Evolutionary conservation across 805 yeast genomes (phyloP), one percentile per base, ranked within the genome.

Genomic region (Helenozyma rhizophorensis): DNA sequence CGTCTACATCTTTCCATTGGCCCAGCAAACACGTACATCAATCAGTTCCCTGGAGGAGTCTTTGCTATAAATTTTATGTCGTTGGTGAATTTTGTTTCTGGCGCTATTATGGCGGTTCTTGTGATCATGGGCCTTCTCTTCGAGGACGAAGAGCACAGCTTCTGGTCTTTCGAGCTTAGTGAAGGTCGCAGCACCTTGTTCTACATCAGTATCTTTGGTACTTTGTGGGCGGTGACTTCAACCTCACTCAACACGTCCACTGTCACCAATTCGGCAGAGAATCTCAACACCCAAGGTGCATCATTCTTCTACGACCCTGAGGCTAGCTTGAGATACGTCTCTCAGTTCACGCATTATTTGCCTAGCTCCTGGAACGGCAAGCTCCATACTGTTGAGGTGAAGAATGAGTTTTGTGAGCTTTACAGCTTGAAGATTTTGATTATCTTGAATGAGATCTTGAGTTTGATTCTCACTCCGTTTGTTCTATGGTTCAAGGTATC

Each of bases 291-390:
- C 2, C 50, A 45, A 17, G 46, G 49, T 2, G 47, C 51, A 2
- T 50, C 60, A 4, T 62, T 60, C 39, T 86, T 85, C n/a, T 90
- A 86, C 59, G 96, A 90, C 45, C 97, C 98, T 0, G 97, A 90
- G 48, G 81, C 83, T 1, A 78, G 87, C n/a, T 56, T 93, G 37
- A 64, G 79, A 36, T 79, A 81, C 39, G 87, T 90, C 21, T 78
- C 93, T 0, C 84, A 80, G 47, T 87, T 75, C 54, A 93, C 98
- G 0, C 99, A 93, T 56, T 93, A 86, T 54, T 57, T 87, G 31
- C 98, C 99, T 0, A 69, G 70, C 16, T 74, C 78, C 15, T 93
- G 98, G 97, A 82, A 83, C 36, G 89, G 85, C 3, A 72, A 71
- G 38, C 76, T 84, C 36, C 97, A 93, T 50, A 83, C 95, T 0